These are phyloP conservation scores for Yamadazyma philogaea DNA, from an alignment of 805 yeast species.

Conservation along the genomic window DNA sequence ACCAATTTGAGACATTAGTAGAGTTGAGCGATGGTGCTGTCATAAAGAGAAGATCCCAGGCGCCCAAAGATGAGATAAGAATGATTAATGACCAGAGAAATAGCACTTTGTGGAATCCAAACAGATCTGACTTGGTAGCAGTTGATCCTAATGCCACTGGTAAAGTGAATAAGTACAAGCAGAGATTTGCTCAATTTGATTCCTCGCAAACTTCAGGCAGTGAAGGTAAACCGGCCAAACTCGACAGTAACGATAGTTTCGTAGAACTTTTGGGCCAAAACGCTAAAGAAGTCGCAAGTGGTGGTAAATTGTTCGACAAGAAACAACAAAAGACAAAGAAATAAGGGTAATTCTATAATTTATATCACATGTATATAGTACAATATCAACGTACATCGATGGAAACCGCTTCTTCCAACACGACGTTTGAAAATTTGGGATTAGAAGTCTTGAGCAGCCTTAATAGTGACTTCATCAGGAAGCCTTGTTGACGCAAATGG, in stretches of 20 bases:
- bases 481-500: constrained; percentile 30
- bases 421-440: neutral
- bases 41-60: constrained; percentile 74
- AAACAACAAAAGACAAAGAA: constrained; percentile 42
- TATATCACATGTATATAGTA: constrained; percentile 8
- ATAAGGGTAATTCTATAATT: constrained; percentile 1
- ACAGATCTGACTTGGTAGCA: constrained; percentile 70
- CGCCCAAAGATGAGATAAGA: constrained; percentile 82
- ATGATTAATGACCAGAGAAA: constrained; percentile 88
- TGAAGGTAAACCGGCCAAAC: neutral
- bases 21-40: constrained; percentile 95
- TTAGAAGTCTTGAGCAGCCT: neutral
- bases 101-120: constrained; percentile 83
- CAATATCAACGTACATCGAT: neutral
- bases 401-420: neutral
- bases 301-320: constrained; percentile 51
- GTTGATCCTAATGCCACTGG: constrained; percentile 84
- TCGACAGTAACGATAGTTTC: constrained; percentile 42
- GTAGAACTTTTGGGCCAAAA: constrained; percentile 59
- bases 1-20: constrained; percentile 85
- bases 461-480: constrained; percentile 18
- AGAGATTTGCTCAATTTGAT: constrained; percentile 50
- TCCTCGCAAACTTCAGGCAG: constrained; percentile 9
- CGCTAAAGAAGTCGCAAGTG: constrained; percentile 52
- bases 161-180: constrained; percentile 69